A percentile compares a stretch with the other conserved stretches of the same genome.
These are phyloP conservation scores for Punctularia strigosozonata DNA, from an alignment of 768 basidiomycete genomes.

Conservation along the genomic window DNA sequence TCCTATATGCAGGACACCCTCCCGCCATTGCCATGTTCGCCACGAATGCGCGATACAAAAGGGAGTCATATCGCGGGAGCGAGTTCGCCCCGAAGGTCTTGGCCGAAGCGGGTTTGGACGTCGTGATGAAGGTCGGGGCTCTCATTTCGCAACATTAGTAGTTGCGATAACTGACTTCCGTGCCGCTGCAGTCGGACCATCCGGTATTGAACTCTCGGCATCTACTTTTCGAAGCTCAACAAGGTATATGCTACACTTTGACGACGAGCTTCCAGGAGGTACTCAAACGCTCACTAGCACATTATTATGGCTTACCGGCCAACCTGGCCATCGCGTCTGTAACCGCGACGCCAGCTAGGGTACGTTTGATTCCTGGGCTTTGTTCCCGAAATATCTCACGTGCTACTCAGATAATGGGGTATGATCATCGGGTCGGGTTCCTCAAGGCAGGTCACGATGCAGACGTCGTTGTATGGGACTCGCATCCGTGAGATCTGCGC, in stretches of 20 bases:
- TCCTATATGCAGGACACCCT: conserved; percentile 25
- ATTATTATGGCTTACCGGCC: conserved; percentile 58
- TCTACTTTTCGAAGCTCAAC: conserved; percentile 47
- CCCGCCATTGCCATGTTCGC: conserved; percentile 77
- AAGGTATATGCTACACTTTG: too few relatives aligned
- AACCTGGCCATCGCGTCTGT: conserved; percentile 60
- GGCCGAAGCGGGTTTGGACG: conserved; percentile 40
- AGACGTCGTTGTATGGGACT: conserved; percentile 72
- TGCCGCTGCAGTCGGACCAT: conserved; percentile 32
- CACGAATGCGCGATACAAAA: conserved; percentile 60
- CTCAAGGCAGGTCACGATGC: conserved; percentile 36
- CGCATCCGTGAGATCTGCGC: too few relatives aligned
- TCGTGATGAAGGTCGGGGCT: conserved; percentile 44
- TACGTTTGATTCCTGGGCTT: too few relatives aligned
- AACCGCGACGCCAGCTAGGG: conserved; percentile 57
- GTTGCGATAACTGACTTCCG: conserved; percentile 3
- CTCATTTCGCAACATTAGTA: not conserved
- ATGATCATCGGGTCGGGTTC: conserved; percentile 67
- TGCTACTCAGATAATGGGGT: too few relatives aligned
- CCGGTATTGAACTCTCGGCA: conserved; percentile 44
- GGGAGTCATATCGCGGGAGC: conserved; percentile 51
- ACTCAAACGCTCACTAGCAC: too few relatives aligned
- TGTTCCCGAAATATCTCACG: too few relatives aligned
- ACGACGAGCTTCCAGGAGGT: too few relatives aligned
- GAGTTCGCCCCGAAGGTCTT: conserved; percentile 56